Evolutionary conservation across 2,329 filamentous ascomycete genomes (phyloP).

Genomic region (Cladosporium sphaerospermum): DNA sequence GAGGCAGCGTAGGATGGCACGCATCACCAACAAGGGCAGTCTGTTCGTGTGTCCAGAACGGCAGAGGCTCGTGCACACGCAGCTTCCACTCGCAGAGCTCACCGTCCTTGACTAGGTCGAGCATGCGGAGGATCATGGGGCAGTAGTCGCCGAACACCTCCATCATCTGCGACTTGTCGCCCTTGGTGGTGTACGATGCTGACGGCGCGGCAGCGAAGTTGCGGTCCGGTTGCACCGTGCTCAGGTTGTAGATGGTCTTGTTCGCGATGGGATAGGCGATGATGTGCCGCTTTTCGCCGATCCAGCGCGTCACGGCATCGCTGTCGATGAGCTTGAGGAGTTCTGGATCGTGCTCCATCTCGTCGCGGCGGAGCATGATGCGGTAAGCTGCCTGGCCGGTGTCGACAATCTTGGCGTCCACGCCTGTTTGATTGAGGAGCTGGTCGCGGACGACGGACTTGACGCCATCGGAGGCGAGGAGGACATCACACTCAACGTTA

Average conservation of each 20-base stretch:
- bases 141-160: constrained; percentile 55
- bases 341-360: constrained; percentile 62
- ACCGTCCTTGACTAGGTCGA: constrained; percentile 57
- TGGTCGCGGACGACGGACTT: constrained; percentile 42
- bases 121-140: constrained; percentile 54
- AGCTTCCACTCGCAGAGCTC: constrained; percentile 63
- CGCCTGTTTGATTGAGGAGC: constrained; percentile 50
- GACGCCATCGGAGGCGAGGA: constrained; percentile 45
- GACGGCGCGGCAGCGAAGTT: constrained; percentile 54
- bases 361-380: constrained; percentile 64
- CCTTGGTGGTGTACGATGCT: constrained; percentile 58
- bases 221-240: constrained; percentile 54
- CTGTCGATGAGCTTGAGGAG: constrained; percentile 61
- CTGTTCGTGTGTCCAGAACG: constrained; percentile 53
- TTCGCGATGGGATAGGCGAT: constrained; percentile 69
- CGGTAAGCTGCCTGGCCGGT: constrained; percentile 74
- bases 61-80: constrained; percentile 54
- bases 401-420: constrained; percentile 54
- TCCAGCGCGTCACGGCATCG: constrained; percentile 66
- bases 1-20: constrained; percentile 58
- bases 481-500: constrained; percentile 44
- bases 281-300: constrained; percentile 68
- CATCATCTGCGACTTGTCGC: constrained; percentile 56
- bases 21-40: constrained; percentile 54
- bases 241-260: constrained; percentile 62